phyloP scores from a whole-genome alignment of 2,329 filamentous ascomycete genomes.

The Aspergillus fructus region DNA sequence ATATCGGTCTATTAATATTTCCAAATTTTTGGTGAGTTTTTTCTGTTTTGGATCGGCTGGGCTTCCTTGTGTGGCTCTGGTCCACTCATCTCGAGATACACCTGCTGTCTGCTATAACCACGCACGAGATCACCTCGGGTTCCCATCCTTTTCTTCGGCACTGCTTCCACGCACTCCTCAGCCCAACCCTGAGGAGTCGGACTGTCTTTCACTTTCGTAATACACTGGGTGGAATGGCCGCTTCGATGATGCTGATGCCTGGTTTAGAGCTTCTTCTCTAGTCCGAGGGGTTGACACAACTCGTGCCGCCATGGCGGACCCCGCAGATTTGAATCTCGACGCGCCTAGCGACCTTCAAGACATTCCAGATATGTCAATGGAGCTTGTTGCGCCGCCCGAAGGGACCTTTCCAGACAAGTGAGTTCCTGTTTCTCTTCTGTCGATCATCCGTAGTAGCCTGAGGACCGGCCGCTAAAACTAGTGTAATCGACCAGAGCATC shows the following conservation, averaged over 20 bases:
- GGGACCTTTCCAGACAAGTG: slow-evolving; percentile 47
- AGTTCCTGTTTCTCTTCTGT: slow-evolving; percentile 12
- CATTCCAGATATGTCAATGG: slow-evolving; percentile 44
- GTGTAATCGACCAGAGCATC: slow-evolving; percentile 23
- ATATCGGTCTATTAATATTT: not conserved
- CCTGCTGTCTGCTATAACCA: slow-evolving; percentile 33
- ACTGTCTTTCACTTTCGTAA: not conserved
- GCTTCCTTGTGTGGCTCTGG: not conserved
- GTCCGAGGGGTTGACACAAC: slow-evolving; percentile 15
- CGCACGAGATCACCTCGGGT: slow-evolving; percentile 31
- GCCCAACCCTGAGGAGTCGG: slow-evolving; percentile 9
- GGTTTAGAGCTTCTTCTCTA: slow-evolving; percentile 15
- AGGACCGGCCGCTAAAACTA: slow-evolving; percentile 9
- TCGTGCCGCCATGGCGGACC: slow-evolving; percentile 39
- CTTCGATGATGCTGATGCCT: slow-evolving; percentile 21
- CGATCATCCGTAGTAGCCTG: not conserved
- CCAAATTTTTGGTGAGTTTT: slow-evolving; percentile 5
- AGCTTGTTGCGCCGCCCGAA: slow-evolving; percentile 43
- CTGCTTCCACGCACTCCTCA: slow-evolving; percentile 43
- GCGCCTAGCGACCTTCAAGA: slow-evolving; percentile 47
- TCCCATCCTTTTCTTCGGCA: slow-evolving; percentile 15
- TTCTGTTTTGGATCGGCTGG: not conserved
- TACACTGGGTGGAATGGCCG: not conserved
- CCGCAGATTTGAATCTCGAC: slow-evolving; percentile 44
- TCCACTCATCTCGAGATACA: slow-evolving; percentile 13